Base-by-base conservation (phyloP, 2,329 filamentous ascomycete species). In the Pleurostoma richardsiae region DNA sequence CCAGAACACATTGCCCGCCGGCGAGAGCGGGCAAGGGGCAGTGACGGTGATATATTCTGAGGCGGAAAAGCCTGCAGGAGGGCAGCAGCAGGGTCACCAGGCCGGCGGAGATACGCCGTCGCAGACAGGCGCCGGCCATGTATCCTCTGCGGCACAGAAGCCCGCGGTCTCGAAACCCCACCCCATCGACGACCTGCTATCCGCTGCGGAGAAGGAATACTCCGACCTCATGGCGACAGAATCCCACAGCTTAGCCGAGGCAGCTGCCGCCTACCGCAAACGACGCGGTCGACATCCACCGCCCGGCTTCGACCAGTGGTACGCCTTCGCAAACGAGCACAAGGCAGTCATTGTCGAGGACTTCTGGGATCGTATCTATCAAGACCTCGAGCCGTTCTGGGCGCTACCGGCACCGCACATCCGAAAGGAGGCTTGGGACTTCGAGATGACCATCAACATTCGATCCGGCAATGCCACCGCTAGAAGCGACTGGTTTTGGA, bases 291-390 rank as follows among this genome's bases (percentile, higher is more conserved):
- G 80, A 28, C 78, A 84, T 54, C 82, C 80, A 3, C 82, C 82
- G 4, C 82, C 81, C 0, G 78, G 77, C n/a, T 85, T 85, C 56
- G 72, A 80, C 50, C 64, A 71, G 41, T 85, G 82, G 81, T 74
- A 79, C 54, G 62, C 67, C 30, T 79, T 77, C 47, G 80, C 81
- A 5, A 54, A 64, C 26, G 66, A 74, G 29, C 67, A 68, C 40
- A 65, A 79, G 33, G 73, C 77, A n/a, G 62, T 83, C 46, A 68
- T 83, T 7, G 69, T 85, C 38, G 81, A 85, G 55, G 76, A 81
- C 45, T 85, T 80, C 55, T 85, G 82, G 63, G 77, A 83, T 56
- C 79, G 80, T 49, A 80, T 85, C 48, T 80, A 82, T 65, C 74
- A 81, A 52, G 81, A 85, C 57, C 56, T 84, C 45, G 67, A 74